A percentile compares a stretch with the other conserved stretches of the same genome.
These are phyloP conservation scores for Talaromyces sp. DNA, from an alignment of 2,329 filamentous ascomycete genomes.

Conservation along the genomic window DNA sequence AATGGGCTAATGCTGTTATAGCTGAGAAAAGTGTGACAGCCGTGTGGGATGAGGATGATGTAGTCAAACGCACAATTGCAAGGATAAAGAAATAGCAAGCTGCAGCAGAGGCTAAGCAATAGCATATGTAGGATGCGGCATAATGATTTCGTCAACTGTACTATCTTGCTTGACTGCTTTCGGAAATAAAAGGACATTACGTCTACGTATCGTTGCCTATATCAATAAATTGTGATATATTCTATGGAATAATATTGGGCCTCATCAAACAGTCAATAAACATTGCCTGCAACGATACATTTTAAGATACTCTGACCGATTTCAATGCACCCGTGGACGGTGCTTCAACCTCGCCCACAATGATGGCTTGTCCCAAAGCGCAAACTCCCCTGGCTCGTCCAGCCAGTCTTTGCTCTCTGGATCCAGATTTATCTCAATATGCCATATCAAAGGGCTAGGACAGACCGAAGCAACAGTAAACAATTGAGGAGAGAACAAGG, in stretches of 20 bases:
- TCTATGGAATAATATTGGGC: not conserved
- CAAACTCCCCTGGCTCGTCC: not conserved
- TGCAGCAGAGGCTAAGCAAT: not conserved
- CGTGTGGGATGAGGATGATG: not conserved
- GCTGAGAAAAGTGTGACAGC: no score
- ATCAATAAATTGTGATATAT: not conserved
- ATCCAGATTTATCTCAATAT: constrained; percentile 4
- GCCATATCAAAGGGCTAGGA: not conserved
- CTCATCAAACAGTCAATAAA: not conserved
- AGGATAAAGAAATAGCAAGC: not conserved
- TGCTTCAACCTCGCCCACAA: constrained; percentile 3
- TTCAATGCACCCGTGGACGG: not conserved
- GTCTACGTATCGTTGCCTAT: not conserved
- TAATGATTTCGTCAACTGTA: no score
- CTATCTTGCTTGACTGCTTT: no score
- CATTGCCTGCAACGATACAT: not conserved
- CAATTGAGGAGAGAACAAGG: not conserved
- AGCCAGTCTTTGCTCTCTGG: not conserved
- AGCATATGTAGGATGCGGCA: no score
- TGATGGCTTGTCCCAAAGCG: constrained; percentile 7
- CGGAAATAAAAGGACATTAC: no score
- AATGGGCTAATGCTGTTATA: no score
- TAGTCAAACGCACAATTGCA: not conserved
- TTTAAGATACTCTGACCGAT: not conserved
- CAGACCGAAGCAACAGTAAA: constrained; percentile 31